Base-by-base conservation (phyloP, 2,329 filamentous ascomycete species). In the Pestalotiopsis sp. region DNA sequence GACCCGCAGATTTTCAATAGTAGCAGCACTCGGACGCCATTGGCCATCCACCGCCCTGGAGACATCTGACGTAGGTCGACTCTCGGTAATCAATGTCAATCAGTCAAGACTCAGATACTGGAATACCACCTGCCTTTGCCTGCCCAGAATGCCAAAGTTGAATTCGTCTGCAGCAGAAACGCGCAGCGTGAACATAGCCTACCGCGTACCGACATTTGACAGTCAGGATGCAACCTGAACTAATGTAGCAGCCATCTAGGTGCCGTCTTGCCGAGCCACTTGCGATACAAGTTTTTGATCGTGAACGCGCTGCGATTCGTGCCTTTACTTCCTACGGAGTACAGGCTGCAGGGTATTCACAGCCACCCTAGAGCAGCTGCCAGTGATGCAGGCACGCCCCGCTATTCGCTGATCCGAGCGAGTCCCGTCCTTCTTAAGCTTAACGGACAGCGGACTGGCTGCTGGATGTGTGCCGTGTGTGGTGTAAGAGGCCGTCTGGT, bases 341-440 rank as follows among this genome's bases (percentile, higher is more conserved):
- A n/a, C 27, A 13, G 20, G 38, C 25, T n/a, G 27, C 25, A 38
- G 27, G 57, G 31, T 52, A 52, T 64, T 66, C 64, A 66, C 64
- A 66, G 64, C 64, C 64, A 66, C 64, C 59, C 27, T 38, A 25
- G 36, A 41, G 27, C 64, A 66, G 64, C 64, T 66, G 64, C 62
- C 45, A 52, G 20, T 36, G 31, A 52, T 45, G 38, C 64, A 66
- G 64, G 64, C n/a, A 66, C 52, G 56, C 64, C 64, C 64, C 56
- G 56, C 64, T 66, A 66, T 60, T 66, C 14, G 31, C 36, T 66
- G 31, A 66, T 60, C 17, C n/a, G 45, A 52, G 45, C 17, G 45
- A 52, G 20, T 52, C 14, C 9, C 25, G 20, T 52, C 14, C 9
- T 45, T 60, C 56, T 60, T 66, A 56, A 59, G 39, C 52, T 60